Evolutionary conservation across 176 grass and related monocot species (phyloP).

Genomic region (Zoysia pacifica): DNA sequence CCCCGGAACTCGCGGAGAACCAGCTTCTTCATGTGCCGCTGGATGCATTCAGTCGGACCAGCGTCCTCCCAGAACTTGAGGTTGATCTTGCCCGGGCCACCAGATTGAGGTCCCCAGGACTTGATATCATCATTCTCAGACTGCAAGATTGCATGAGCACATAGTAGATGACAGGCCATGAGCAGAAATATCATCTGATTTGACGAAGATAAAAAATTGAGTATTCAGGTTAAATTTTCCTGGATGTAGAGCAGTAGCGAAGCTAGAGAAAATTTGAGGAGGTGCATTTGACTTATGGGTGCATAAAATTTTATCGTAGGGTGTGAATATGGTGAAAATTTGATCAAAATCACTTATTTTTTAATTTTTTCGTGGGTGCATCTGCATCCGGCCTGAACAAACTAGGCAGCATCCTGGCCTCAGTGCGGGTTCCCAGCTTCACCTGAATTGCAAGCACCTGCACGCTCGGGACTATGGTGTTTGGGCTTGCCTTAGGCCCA

Average conservation of each 20-base stretch:
- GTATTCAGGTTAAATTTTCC: neutral
- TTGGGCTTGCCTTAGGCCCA: neutral
- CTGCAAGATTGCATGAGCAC: conserved; percentile 4
- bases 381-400: conserved; percentile 7
- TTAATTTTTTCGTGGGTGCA: too few species aligned
- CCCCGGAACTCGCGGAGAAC: conserved; percentile 9
- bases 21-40: conserved; percentile 15
- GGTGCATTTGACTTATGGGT: too few species aligned
- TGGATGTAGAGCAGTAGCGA: neutral
- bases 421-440: neutral
- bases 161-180: too few species aligned
- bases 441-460: conserved; percentile 1
- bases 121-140: neutral
- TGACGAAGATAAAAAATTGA: neutral
- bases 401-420: neutral
- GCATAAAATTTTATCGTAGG: too few species aligned
- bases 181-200: neutral
- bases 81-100: neutral
- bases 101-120: neutral
- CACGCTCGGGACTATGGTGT: neutral
- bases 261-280: too few species aligned
- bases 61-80: conserved; percentile 7
- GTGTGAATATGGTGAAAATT: too few species aligned
- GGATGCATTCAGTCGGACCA: neutral
- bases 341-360: too few species aligned